Percentiles rank a stretch among this genome's conserved stretches.
Conservation (phyloP, 257 asterid genomes). For the Salvia hispanica region DNA sequence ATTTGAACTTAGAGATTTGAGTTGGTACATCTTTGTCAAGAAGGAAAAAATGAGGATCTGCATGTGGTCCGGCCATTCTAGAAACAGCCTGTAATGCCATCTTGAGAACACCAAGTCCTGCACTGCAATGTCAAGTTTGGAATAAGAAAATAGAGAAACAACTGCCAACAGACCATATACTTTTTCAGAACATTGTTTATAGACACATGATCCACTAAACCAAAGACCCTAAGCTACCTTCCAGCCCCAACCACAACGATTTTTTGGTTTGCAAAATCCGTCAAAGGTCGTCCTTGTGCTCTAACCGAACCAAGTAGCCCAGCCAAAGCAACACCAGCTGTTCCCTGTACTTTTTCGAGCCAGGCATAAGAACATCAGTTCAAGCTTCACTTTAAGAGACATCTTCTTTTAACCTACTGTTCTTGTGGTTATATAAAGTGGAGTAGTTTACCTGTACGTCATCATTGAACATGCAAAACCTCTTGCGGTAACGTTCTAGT, state of each 20-base stretch:
- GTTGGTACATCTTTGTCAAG: slow-evolving; percentile 88
- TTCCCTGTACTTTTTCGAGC: slow-evolving; percentile 62
- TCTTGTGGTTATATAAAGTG: slow-evolving; percentile 24
- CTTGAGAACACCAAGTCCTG: slow-evolving; percentile 99
- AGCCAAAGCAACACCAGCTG: slow-evolving; percentile 99
- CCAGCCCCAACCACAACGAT: slow-evolving; percentile 99
- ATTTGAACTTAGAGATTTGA: slow-evolving; percentile 20
- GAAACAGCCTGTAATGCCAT: slow-evolving; percentile 94
- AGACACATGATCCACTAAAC: slow-evolving; percentile 17
- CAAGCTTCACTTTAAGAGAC: slow-evolving; percentile 26
- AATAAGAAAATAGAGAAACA: slow-evolving; percentile 32
- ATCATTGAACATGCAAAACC: slow-evolving; percentile 99
- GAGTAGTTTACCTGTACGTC: slow-evolving; percentile 78
- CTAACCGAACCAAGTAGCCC: slow-evolving; percentile 96
- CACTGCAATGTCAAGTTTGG: slow-evolving; percentile 65
- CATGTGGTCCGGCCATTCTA: slow-evolving; percentile 78
- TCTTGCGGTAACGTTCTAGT: slow-evolving; percentile 84
- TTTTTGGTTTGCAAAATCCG: slow-evolving; percentile 93
- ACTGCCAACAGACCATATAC: slow-evolving; percentile 21
- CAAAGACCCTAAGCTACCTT: slow-evolving; percentile 61
- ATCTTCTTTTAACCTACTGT: slow-evolving; percentile 19
- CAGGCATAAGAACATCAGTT: slow-evolving; percentile 34
- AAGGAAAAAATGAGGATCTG: slow-evolving; percentile 90
- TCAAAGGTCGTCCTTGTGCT: slow-evolving; percentile 89
- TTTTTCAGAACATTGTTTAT: not conserved